phyloP scores from a whole-genome alignment of 1,139 yeast genomes.

The Sugiyamaella japonica region DNA sequence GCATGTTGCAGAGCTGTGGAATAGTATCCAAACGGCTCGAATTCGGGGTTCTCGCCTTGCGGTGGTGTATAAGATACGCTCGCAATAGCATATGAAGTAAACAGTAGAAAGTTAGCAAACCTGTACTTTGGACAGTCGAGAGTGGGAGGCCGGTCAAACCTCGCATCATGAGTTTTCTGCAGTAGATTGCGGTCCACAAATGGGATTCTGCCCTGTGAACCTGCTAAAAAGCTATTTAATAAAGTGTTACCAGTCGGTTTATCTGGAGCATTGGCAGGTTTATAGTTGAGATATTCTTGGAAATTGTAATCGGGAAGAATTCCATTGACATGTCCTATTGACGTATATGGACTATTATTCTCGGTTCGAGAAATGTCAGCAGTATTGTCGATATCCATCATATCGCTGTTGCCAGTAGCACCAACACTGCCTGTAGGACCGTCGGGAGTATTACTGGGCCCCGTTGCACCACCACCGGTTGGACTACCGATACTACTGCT shows the following conservation, averaged over 20 bases:
- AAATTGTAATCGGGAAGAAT: slow-evolving; percentile 34
- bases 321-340: slow-evolving; percentile 22
- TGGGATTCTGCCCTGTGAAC: slow-evolving; percentile 29
- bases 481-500: slow-evolving; percentile 10
- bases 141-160: slow-evolving; percentile 25
- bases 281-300: slow-evolving; percentile 28
- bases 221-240: slow-evolving; percentile 25
- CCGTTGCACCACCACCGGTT: neutral
- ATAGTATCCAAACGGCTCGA: slow-evolving; percentile 46
- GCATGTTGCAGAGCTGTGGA: slow-evolving; percentile 58
- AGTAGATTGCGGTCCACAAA: slow-evolving; percentile 29
- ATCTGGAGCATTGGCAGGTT: slow-evolving; percentile 28
- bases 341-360: slow-evolving; percentile 11
- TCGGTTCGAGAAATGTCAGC: neutral
- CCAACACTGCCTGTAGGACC: slow-evolving; percentile 1
- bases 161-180: slow-evolving; percentile 26
- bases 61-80: slow-evolving; percentile 17
- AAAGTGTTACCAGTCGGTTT: slow-evolving; percentile 27
- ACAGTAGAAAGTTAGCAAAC: slow-evolving; percentile 30
- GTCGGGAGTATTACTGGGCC: slow-evolving; percentile 3
- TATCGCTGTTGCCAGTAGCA: slow-evolving; percentile 6
- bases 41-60: slow-evolving; percentile 17
- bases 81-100: slow-evolving; percentile 30
- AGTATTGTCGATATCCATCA: slow-evolving; percentile 7
- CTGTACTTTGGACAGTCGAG: slow-evolving; percentile 30